These are phyloP conservation scores for Pythium apleroticum DNA, from an alignment of 352 stramenopile genomes.

Conservation along the genomic window DNA sequence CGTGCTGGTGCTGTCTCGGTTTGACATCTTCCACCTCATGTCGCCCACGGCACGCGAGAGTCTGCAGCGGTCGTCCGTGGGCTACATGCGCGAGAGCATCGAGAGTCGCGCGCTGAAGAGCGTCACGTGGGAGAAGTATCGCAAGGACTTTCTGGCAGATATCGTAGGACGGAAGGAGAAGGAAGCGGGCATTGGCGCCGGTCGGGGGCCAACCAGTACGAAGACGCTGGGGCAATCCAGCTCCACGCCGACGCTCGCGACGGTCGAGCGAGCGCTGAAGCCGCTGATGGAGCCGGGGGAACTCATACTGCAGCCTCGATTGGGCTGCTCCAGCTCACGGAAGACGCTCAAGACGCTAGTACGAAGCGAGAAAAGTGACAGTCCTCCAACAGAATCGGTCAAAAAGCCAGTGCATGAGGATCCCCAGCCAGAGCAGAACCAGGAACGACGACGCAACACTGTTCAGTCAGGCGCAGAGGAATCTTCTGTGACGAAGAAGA, in stretches of 20 bases:
- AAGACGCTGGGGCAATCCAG: conserved; percentile 24
- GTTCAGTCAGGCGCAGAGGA: conserved; percentile 5
- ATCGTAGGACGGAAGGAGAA: conserved; percentile 34
- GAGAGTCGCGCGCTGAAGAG: conserved; percentile 74
- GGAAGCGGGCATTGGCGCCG: conserved; percentile 17
- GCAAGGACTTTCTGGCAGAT: conserved; percentile 54
- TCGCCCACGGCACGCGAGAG: conserved; percentile 62
- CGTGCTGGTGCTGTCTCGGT: conserved; percentile 77
- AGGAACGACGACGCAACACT: conserved; percentile 17
- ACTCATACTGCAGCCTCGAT: conserved; percentile 19
- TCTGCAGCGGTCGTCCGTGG: conserved; percentile 60
- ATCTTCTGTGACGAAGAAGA: not conserved
- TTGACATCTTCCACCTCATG: conserved; percentile 86
- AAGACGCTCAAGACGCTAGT: not conserved
- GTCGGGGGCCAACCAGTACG: conserved; percentile 21
- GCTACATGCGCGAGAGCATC: conserved; percentile 62
- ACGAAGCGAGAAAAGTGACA: not conserved
- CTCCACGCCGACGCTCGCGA: conserved; percentile 32
- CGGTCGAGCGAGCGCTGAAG: conserved; percentile 11
- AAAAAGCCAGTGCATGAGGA: not conserved
- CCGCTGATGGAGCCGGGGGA: conserved; percentile 22
- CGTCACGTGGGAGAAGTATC: conserved; percentile 77
- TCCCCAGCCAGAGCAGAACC: not conserved
- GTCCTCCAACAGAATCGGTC: not conserved
- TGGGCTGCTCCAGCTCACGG: not conserved